phyloP scores from a whole-genome alignment of 2,329 filamentous ascomycete genomes.

The Scopulariopsis brevicaulis region DNA sequence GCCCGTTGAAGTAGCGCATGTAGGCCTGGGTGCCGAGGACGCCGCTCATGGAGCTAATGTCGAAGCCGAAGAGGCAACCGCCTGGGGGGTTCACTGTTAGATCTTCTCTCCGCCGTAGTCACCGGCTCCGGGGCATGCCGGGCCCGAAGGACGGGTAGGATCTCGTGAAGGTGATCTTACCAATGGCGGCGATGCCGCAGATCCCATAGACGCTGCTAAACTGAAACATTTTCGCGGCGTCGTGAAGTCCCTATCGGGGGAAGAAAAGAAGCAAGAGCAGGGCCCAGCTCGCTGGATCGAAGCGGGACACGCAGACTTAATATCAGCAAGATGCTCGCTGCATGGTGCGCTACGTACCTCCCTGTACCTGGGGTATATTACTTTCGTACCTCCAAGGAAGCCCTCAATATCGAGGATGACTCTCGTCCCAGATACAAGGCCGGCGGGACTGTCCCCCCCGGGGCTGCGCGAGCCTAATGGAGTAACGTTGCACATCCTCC shows the following conservation, averaged over 20 bases:
- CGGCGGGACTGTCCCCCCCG: not conserved
- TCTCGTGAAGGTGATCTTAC: slow-evolving; percentile 18
- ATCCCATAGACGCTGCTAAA: slow-evolving; percentile 45
- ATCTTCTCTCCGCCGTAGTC: too few species aligned
- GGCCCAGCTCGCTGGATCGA: not conserved
- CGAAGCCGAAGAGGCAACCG: slow-evolving; percentile 66
- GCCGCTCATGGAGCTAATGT: slow-evolving; percentile 64
- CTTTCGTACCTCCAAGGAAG: not conserved
- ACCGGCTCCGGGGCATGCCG: not conserved
- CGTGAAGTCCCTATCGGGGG: not conserved
- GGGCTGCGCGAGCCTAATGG: not conserved
- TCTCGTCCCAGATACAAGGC: not conserved
- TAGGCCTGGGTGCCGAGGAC: slow-evolving; percentile 58
- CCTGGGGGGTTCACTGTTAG: slow-evolving; percentile 25
- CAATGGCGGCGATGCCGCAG: slow-evolving; percentile 51
- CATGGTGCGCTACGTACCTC: not conserved
- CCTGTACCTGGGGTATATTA: not conserved
- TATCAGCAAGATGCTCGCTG: not conserved
- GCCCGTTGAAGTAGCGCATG: slow-evolving; percentile 59
- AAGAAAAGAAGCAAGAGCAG: not conserved
- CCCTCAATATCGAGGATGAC: not conserved
- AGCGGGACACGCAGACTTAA: not conserved
- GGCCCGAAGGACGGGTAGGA: not conserved
- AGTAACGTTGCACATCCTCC: not conserved
- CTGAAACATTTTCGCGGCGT: slow-evolving; percentile 21